Evolutionary conservation across 106 monocot genomes (phyloP), one percentile per base, ranked within the genome.

Genomic region (Platanthera guangdongensis): DNA sequence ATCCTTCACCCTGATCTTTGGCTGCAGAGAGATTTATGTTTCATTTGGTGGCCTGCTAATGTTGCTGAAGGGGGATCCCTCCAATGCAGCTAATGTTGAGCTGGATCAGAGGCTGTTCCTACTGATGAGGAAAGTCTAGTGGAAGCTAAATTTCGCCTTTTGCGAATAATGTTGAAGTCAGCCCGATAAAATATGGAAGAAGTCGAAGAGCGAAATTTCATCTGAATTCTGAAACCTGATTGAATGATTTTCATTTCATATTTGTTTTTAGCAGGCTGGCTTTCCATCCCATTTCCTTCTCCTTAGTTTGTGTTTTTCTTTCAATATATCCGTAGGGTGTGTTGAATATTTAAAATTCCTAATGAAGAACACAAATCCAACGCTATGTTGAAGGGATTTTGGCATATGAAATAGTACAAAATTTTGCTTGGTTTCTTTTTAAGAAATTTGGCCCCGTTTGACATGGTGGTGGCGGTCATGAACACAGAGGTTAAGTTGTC

Each of bases 61-160:
- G 92, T 73, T 92, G 89, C 92, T 92, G 15, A 89, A 81, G 74
- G 89, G 89, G 16, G 90, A 93, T 81, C 88, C 93, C 13, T 88
- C 93, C 9, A 88, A 84, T 80, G 90, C 90, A 55, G 72, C 81
- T 13, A 86, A 83, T 63, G 84, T 93, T 60, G 88, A 93, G 72
- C 72, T 93, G 78, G 90, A 93, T 72, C 90, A 90, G 69, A 88
- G 85, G 78, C 63, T 88, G 25, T 93, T 93, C 72, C 81, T 93
- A 8, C 81, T 93, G 19, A 90, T 93, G 15, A 89, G 88, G 88
- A 86, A 89, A 57, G 88, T 88, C 54, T 79, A 70, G 47, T n/a
- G n/a, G 18, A 7, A 47, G 25, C 64, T 65, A 32, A 30, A 65
- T 65, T 9, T 65, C 15, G 9, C 18, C 59, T 59, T 59, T 39